These are phyloP conservation scores for bread wheat (Triticum aestivum) DNA, from an alignment of 176 grass and related monocot species.

Conservation along the genomic window DNA sequence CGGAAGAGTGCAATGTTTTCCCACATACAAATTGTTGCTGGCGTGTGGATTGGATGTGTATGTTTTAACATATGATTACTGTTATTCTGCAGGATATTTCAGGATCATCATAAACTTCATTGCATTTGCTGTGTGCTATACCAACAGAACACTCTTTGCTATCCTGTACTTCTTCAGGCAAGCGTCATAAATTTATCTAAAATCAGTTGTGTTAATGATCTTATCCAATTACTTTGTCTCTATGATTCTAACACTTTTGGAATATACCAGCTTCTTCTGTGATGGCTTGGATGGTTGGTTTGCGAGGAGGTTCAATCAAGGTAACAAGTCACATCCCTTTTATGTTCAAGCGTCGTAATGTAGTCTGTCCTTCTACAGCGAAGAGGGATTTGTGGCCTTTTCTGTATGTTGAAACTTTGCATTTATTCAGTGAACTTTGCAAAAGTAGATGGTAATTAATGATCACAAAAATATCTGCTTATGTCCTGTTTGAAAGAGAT, in stretches of 20 bases:
- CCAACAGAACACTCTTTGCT: conserved; percentile 71
- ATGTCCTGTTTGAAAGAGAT: neutral
- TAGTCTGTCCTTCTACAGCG: neutral
- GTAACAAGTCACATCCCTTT: conserved; percentile 22
- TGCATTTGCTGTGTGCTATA: conserved; percentile 76
- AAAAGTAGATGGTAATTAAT: neutral
- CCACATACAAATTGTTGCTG: neutral
- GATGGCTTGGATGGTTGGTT: conserved; percentile 84
- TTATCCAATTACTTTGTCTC: neutral
- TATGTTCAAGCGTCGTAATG: neutral
- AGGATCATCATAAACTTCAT: conserved; percentile 88
- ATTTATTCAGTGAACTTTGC: conserved; percentile 1
- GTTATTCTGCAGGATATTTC: conserved; percentile 60
- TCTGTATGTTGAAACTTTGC: neutral
- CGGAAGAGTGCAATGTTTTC: neutral
- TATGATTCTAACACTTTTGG: conserved; percentile 23
- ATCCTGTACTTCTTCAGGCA: conserved; percentile 88
- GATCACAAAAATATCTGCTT: neutral
- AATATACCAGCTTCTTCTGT: conserved; percentile 62
- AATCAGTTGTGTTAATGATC: neutral
- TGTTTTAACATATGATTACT: neutral
- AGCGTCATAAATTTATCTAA: neutral
- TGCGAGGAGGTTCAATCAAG: conserved; percentile 77
- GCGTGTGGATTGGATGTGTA: neutral
- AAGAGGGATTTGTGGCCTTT: neutral